Conservation (phyloP, 2,329 filamentous ascomycete species). For the Paraphaeosphaeria sporulosa region DNA sequence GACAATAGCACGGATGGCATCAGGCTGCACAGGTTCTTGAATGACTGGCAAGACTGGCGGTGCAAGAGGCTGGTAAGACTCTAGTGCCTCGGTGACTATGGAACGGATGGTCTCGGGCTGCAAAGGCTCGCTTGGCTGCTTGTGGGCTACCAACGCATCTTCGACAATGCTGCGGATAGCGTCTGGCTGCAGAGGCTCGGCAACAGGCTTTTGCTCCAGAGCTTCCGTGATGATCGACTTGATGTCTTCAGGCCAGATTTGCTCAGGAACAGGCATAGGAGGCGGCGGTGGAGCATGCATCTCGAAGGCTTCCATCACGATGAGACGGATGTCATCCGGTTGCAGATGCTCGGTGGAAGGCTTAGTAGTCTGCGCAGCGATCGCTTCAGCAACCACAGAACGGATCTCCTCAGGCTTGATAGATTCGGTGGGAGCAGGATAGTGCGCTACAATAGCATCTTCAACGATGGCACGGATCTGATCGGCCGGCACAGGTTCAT, state of each 20-base stretch:
- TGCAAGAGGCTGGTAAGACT: constrained; percentile 30
- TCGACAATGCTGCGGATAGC: constrained; percentile 68
- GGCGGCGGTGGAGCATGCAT: constrained; percentile 36
- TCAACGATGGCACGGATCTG: constrained; percentile 70
- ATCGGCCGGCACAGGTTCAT: constrained; percentile 62
- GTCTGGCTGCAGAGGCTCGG: constrained; percentile 59
- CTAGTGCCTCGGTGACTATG: constrained; percentile 38
- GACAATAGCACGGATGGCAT: constrained; percentile 45
- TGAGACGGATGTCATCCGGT: constrained; percentile 35
- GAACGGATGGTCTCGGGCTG: constrained; percentile 36
- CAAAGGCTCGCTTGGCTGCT: constrained; percentile 22
- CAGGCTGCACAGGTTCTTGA: constrained; percentile 39
- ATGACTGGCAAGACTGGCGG: constrained; percentile 24
- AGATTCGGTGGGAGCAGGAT: constrained; percentile 34
- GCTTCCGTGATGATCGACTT: constrained; percentile 65
- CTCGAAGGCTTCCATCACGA: constrained; percentile 40
- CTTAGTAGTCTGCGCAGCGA: constrained; percentile 27
- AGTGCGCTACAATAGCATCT: constrained; percentile 66
- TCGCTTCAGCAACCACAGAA: constrained; percentile 33
- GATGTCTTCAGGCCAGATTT: constrained; percentile 58
- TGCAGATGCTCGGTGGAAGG: constrained; percentile 24
- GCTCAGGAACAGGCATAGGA: constrained; percentile 36
- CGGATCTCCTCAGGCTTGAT: constrained; percentile 40
- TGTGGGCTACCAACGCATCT: constrained; percentile 64
- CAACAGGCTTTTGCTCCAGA: constrained; percentile 49